Conservation (phyloP, 345 rosid genomes). For the Lepidium didymum region DNA sequence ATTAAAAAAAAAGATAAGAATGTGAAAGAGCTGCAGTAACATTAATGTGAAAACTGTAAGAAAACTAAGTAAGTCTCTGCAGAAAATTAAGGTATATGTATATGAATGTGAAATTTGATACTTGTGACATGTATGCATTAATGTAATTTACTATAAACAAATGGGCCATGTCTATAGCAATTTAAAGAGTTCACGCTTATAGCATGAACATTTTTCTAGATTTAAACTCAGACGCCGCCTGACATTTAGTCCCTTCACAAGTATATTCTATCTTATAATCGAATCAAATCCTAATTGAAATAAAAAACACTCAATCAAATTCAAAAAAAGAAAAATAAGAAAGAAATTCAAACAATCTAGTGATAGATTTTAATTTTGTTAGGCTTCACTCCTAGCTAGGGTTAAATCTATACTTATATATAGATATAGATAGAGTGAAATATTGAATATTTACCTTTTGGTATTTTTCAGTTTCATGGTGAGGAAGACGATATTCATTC, state of each 20-base stretch:
- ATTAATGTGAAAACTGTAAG: conserved; percentile 13
- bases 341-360: conserved; percentile 4
- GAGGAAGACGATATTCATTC: conserved; percentile 99
- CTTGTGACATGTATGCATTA: conserved; percentile 9
- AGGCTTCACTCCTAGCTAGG: conserved; percentile 23
- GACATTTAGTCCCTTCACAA: conserved; percentile 15
- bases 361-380: neutral
- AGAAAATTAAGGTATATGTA: conserved; percentile 12
- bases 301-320: neutral
- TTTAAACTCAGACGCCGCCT: conserved; percentile 19
- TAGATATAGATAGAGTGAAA: neutral
- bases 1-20: neutral
- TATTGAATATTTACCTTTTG: conserved; percentile 55
- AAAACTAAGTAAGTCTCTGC: conserved; percentile 4
- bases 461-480: conserved; percentile 80
- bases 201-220: conserved; percentile 26
- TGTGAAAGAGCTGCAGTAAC: conserved; percentile 1
- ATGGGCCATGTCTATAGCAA: conserved; percentile 29
- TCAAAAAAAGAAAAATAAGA: neutral
- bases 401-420: neutral
- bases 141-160: conserved; percentile 5
- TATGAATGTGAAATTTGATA: conserved; percentile 3
- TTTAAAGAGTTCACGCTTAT: conserved; percentile 30
- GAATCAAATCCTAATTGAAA: neutral
- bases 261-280: neutral